Conservation (phyloP, 2,329 filamentous ascomycete species). For the Acrodontium crateriforme region DNA sequence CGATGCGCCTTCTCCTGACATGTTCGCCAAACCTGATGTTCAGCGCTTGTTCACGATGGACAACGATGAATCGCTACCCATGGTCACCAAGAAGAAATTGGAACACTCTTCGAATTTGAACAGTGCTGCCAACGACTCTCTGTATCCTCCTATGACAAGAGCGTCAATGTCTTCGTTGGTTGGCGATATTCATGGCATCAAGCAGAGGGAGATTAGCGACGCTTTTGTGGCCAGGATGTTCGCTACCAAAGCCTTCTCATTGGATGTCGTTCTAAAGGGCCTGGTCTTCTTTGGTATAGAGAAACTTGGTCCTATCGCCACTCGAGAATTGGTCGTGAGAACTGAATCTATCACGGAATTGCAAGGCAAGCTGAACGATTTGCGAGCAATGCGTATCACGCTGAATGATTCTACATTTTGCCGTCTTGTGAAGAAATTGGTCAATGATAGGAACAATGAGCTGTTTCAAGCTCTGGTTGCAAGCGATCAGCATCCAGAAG, state of each 20-base stretch:
- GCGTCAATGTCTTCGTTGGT: constrained; percentile 15
- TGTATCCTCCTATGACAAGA: constrained; percentile 10
- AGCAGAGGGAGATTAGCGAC: constrained; percentile 44
- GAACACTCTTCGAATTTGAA: background rate
- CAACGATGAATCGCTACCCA: constrained; percentile 10
- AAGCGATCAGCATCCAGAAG: constrained; percentile 52
- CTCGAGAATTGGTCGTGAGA: constrained; percentile 64
- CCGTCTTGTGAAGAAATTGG: constrained; percentile 50
- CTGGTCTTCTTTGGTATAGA: constrained; percentile 57
- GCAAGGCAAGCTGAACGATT: constrained; percentile 42
- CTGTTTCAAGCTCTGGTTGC: constrained; percentile 39
- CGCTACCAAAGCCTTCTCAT: constrained; percentile 58
- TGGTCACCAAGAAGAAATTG: constrained; percentile 3
- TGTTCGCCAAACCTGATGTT: constrained; percentile 18
- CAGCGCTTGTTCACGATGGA: constrained; percentile 14
- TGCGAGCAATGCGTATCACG: constrained; percentile 49
- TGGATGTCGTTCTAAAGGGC: constrained; percentile 58
- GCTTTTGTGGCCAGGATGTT: constrained; percentile 66
- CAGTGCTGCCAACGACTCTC: background rate
- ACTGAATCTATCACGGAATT: constrained; percentile 44
- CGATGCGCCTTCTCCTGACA: constrained; percentile 25
- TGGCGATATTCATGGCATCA: constrained; percentile 30
- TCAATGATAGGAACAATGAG: constrained; percentile 39
- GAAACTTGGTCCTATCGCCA: constrained; percentile 57
- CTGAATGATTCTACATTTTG: constrained; percentile 52